A percentile compares a stretch with the other conserved stretches of the same genome.
These are phyloP conservation scores for Penicillium crystallinum DNA, from an alignment of 495 filamentous ascomycete genomes.

Conservation along the genomic window DNA sequence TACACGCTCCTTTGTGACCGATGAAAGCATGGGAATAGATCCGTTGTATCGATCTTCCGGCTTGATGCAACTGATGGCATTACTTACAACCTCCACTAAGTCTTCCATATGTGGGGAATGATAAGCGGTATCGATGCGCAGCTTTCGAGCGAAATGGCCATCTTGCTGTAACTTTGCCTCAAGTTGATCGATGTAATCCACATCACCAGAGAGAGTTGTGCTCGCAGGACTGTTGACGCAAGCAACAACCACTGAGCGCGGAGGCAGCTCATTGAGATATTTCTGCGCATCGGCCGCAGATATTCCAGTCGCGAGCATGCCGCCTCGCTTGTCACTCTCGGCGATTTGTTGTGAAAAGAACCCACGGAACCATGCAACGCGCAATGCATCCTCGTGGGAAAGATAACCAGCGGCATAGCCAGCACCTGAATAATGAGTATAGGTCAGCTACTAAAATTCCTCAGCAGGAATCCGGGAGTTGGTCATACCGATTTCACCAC, in stretches of 20 bases:
- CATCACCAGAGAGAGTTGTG: conserved; percentile 41
- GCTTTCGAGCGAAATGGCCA: conserved; percentile 34
- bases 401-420: conserved; percentile 31
- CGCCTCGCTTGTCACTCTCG: conserved; percentile 27
- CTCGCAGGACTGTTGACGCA: conserved; percentile 43
- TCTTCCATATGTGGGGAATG: conserved; percentile 45
- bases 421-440: conserved; percentile 7
- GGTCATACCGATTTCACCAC: conserved; percentile 33
- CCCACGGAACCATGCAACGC: conserved; percentile 31
- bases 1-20: conserved; percentile 26
- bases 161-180: conserved; percentile 24
- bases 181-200: conserved; percentile 29
- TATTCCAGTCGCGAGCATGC: conserved; percentile 33
- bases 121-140: conserved; percentile 53
- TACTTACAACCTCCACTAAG: conserved; percentile 11
- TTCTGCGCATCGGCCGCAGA: conserved; percentile 14
- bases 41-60: conserved; percentile 11
- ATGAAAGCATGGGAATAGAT: conserved; percentile 31
- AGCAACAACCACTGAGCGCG: conserved; percentile 28
- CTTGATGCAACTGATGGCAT: conserved; percentile 17
- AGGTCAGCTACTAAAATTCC: conserved; percentile 1
- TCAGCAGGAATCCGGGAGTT: neutral
- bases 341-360: conserved; percentile 38
- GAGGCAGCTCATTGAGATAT: conserved; percentile 13
- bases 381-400: conserved; percentile 19